Conservation (phyloP, 192 early-diverging fungal species). For the Chytriomyces sp. region DNA sequence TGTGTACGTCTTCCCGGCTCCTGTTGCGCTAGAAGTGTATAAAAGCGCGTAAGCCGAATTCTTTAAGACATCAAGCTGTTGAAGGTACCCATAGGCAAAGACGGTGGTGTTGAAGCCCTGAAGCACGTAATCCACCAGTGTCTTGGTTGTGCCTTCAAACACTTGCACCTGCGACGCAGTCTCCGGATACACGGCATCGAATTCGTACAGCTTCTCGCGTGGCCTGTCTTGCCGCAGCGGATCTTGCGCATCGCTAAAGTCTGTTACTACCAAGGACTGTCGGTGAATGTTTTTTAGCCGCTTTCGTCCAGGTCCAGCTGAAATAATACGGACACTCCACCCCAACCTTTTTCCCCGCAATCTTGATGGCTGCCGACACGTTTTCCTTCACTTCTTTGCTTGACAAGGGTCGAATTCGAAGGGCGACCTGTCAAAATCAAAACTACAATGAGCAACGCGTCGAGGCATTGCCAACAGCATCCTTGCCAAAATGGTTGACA, state of each 20-base stretch:
- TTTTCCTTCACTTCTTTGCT: conserved; percentile 28
- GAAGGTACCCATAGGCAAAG: conserved; percentile 73
- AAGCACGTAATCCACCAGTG: conserved; percentile 72
- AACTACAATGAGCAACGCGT: background rate
- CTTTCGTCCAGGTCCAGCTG: background rate
- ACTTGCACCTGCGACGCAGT: conserved; percentile 72
- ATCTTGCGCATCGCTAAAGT: conserved; percentile 69
- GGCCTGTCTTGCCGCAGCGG: conserved; percentile 66
- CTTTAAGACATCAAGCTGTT: background rate
- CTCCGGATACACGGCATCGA: conserved; percentile 80
- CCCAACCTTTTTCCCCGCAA: conserved; percentile 16
- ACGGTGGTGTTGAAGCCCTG: conserved; percentile 85
- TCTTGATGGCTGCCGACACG: conserved; percentile 5
- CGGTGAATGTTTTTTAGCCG: background rate
- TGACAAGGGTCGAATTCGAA: conserved; percentile 29
- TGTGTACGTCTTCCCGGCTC: conserved; percentile 88
- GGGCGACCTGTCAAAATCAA: conserved; percentile 20
- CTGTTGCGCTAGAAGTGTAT: conserved; percentile 55
- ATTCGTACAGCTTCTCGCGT: conserved; percentile 72
- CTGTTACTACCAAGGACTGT: conserved; percentile 73
- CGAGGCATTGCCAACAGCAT: too few species aligned
- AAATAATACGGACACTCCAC: background rate
- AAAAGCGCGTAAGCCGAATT: conserved; percentile 2
- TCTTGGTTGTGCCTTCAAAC: conserved; percentile 70
- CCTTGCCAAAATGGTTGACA: too few species aligned